phyloP scores from a whole-genome alignment of 805 yeast species.

The Groenewaldozyma tartarivorans region DNA sequence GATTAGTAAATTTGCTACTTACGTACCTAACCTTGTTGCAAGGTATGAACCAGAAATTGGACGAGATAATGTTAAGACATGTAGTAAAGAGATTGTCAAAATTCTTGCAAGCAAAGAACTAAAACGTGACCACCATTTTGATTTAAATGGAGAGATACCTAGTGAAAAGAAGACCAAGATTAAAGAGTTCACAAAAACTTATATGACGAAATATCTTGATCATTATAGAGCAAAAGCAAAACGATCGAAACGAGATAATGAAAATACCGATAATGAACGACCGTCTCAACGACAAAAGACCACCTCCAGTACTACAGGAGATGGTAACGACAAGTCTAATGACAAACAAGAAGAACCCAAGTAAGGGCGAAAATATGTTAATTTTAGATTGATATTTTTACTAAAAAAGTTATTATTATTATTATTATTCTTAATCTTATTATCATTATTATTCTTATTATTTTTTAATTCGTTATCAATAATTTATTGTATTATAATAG shows the following conservation, averaged over 20 bases:
- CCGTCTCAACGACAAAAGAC: not conserved
- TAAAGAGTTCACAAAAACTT: conserved; percentile 44
- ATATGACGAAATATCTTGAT: conserved; percentile 15
- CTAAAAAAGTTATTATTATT: no score
- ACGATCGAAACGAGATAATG: not conserved
- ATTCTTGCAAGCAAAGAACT: conserved; percentile 60
- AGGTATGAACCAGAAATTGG: conserved; percentile 59
- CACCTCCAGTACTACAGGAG: no score
- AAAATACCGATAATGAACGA: not conserved
- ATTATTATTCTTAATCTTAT: no score
- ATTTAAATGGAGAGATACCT: conserved; percentile 45
- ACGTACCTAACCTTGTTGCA: conserved; percentile 71
- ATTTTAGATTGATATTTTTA: no score
- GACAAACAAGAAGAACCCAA: no score
- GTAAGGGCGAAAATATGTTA: no score
- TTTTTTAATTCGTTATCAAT: no score
- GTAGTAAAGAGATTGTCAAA: conserved; percentile 71
- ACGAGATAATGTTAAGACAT: conserved; percentile 60
- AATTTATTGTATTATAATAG: no score
- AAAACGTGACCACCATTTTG: conserved; percentile 26
- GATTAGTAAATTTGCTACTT: conserved; percentile 46
- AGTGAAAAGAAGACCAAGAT: conserved; percentile 62
- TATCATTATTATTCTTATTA: no score
- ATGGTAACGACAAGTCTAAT: no score
- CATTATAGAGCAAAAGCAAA: conserved; percentile 6